Percentiles rank a stretch among this genome's conserved stretches.
These are phyloP conservation scores for Pleurotus tuber-regium DNA, from an alignment of 768 basidiomycete genomes.

Conservation along the genomic window DNA sequence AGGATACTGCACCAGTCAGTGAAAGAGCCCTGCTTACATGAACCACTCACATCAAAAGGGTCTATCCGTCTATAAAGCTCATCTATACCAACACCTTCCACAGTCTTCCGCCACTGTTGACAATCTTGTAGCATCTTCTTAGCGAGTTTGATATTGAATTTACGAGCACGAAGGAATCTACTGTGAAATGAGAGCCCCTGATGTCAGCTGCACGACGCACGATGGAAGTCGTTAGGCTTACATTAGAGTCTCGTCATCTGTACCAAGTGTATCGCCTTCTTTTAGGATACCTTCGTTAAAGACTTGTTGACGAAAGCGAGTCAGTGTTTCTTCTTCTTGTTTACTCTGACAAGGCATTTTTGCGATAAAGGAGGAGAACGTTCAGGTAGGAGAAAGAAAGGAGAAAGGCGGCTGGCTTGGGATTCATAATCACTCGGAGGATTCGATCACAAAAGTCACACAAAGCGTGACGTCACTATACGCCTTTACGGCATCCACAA, in stretches of 20 bases:
- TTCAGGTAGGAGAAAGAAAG: background rate
- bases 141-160: constrained; percentile 54
- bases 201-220: background rate
- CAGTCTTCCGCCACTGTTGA: constrained; percentile 66
- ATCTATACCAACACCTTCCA: constrained; percentile 64
- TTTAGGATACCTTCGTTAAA: constrained; percentile 52
- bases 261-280: constrained; percentile 48
- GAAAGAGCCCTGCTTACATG: background rate
- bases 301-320: constrained; percentile 50
- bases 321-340: constrained; percentile 32
- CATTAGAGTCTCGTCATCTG: constrained; percentile 48
- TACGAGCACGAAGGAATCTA: constrained; percentile 75
- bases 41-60: constrained; percentile 61
- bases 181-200: constrained; percentile 33
- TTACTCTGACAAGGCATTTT: constrained; percentile 1
- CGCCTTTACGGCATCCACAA: too few relatives aligned
- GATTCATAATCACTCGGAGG: too few relatives aligned
- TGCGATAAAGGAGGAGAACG: background rate
- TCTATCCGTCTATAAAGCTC: constrained; percentile 59
- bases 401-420: background rate
- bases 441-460: too few relatives aligned
- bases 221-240: constrained; percentile 27
- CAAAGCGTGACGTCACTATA: too few relatives aligned
- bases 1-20: constrained; percentile 48
- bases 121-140: constrained; percentile 67